Conservation (phyloP, 495 filamentous ascomycete species). For the Penicillium coffeae region DNA sequence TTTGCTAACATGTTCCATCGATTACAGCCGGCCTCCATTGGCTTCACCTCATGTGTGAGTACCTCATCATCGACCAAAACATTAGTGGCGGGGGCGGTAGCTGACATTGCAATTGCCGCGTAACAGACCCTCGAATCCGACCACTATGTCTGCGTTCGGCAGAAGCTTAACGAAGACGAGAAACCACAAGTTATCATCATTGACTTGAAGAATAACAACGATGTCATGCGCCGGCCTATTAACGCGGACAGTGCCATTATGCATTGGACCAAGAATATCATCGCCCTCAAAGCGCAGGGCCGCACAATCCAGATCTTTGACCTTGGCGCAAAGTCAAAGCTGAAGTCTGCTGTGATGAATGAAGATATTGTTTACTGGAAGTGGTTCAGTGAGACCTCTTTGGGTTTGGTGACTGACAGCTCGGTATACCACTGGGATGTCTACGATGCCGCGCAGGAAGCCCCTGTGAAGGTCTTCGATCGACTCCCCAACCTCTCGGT, state of each 20-base stretch:
- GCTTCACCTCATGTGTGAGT: constrained; percentile 95
- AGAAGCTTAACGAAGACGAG: constrained; percentile 75
- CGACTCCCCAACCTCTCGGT: constrained; percentile 83
- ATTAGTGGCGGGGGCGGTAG: constrained; percentile 3
- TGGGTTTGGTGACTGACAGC: constrained; percentile 86
- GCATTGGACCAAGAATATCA: constrained; percentile 95
- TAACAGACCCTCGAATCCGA: constrained; percentile 94
- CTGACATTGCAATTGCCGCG: constrained; percentile 13
- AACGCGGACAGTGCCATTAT: constrained; percentile 99
- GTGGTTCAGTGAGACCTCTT: constrained; percentile 84
- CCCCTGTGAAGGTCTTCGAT: constrained; percentile 88
- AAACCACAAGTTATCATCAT: constrained; percentile 94
- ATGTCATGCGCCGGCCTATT: constrained; percentile 88
- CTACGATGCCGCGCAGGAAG: constrained; percentile 69
- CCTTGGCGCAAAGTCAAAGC: constrained; percentile 79
- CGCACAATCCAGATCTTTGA: constrained; percentile 98
- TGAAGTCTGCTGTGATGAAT: constrained; percentile 91
- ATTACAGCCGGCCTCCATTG: constrained; percentile 71
- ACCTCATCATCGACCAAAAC: constrained; percentile 1
- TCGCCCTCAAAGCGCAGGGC: constrained; percentile 87
- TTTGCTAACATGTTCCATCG: constrained; percentile 36
- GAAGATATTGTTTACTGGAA: constrained; percentile 99
- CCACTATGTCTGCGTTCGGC: constrained; percentile 88
- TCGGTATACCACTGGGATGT: constrained; percentile 98
- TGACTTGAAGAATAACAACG: constrained; percentile 91